A percentile compares a stretch with the other conserved stretches of the same genome.
phyloP scores from a whole-genome alignment of 495 filamentous ascomycete genomes.

The Daldinia caldariorum region DNA sequence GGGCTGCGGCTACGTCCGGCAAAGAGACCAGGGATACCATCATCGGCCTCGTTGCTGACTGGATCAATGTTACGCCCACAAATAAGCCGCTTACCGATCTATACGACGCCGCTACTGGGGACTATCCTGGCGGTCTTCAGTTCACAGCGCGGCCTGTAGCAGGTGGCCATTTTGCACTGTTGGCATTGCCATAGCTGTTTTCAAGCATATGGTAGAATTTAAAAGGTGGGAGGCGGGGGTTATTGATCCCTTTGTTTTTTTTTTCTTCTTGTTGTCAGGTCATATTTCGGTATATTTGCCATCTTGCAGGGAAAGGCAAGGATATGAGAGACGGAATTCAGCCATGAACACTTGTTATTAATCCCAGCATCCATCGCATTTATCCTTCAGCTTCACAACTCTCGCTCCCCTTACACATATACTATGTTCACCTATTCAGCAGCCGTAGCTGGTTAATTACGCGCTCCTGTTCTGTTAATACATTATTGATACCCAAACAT shows the following conservation, averaged over 20 bases:
- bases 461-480: constrained; percentile 13
- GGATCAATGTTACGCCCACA: constrained; percentile 79
- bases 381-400: neutral
- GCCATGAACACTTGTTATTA: neutral
- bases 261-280: neutral
- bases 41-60: constrained; percentile 73
- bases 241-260: neutral
- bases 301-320: neutral
- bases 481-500: neutral
- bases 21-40: constrained; percentile 70
- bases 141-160: constrained; percentile 85
- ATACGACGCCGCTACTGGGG: constrained; percentile 73
- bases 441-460: neutral
- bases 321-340: neutral
- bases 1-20: constrained; percentile 76
- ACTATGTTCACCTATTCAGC: neutral
- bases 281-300: neutral
- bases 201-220: no score
- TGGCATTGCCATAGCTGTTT: constrained; percentile 63
- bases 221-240: neutral
- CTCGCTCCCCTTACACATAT: constrained; percentile 4
- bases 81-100: constrained; percentile 81
- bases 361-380: neutral
- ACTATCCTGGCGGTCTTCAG: constrained; percentile 65
- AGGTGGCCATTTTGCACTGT: constrained; percentile 82